Evolutionary conservation across 352 stramenopile genomes (phyloP).

Genomic region (Globisporangium sylvaticum): DNA sequence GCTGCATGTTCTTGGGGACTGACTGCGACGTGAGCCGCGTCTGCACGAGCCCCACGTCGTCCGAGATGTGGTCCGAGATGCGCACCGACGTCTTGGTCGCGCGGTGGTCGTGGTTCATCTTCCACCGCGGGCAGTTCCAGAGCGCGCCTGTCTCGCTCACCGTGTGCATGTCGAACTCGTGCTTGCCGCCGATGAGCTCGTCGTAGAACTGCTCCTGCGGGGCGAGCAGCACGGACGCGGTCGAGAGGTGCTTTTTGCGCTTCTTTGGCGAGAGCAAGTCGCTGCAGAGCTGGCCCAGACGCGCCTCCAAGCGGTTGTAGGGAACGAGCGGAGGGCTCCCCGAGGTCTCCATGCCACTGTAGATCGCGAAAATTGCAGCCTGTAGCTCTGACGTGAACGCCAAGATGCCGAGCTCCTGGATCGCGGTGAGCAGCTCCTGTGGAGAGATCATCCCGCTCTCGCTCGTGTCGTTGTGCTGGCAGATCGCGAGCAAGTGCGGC

Average conservation of each 20-base stretch:
- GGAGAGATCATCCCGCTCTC: conserved; percentile 40
- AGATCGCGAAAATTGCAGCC: conserved; percentile 45
- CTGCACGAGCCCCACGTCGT: conserved; percentile 15
- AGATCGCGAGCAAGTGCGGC: conserved; percentile 39
- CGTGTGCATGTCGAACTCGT: conserved; percentile 35
- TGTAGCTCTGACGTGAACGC: conserved; percentile 54
- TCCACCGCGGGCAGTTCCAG: conserved; percentile 62
- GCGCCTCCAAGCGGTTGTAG: conserved; percentile 41
- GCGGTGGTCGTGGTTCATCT: conserved; percentile 56
- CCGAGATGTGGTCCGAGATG: conserved; percentile 40
- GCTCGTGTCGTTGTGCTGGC: conserved; percentile 36
- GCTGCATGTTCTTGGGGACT: conserved; percentile 4
- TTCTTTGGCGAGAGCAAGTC: conserved; percentile 67
- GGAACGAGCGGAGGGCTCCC: conserved; percentile 22
- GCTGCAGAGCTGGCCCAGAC: conserved; percentile 51
- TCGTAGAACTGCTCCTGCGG: conserved; percentile 41
- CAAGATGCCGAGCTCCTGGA: conserved; percentile 59
- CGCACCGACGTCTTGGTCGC: conserved; percentile 54
- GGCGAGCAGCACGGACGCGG: conserved; percentile 57
- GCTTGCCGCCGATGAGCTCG: conserved; percentile 18
- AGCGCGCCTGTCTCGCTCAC: conserved; percentile 43
- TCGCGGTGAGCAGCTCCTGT: conserved; percentile 45
- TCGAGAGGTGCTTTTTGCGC: conserved; percentile 62
- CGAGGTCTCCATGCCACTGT: conserved; percentile 11
- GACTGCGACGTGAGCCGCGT: conserved; percentile 13